phyloP scores from a whole-genome alignment of 495 filamentous ascomycete species.

The Lasiosphaeria miniovina region DNA sequence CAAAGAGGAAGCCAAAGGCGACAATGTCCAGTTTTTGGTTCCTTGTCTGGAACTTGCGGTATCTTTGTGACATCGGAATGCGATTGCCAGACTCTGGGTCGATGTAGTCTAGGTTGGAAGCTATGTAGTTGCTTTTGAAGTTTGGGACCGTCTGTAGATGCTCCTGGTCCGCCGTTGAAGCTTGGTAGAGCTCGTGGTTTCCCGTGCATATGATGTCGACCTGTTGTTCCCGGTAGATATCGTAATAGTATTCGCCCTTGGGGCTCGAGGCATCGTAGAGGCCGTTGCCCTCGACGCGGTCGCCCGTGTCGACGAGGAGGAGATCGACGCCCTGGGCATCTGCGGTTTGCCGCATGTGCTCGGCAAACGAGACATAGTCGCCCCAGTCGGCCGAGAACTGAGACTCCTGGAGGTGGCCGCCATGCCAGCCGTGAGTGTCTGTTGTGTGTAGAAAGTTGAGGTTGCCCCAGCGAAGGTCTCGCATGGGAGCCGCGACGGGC shows the following conservation, averaged over 20 bases:
- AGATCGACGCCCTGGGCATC: constrained; percentile 78
- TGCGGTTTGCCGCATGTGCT: constrained; percentile 73
- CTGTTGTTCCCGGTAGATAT: constrained; percentile 76
- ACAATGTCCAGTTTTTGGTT: constrained; percentile 79
- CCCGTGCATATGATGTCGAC: constrained; percentile 86
- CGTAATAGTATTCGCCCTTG: constrained; percentile 81
- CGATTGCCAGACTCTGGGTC: constrained; percentile 63
- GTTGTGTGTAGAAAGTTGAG: constrained; percentile 95
- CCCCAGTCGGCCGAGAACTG: constrained; percentile 96
- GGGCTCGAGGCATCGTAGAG: constrained; percentile 90
- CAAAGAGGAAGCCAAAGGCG: constrained; percentile 90
- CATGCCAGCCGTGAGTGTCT: constrained; percentile 94
- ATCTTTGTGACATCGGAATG: constrained; percentile 77
- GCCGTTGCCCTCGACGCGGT: constrained; percentile 92
- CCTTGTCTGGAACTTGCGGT: constrained; percentile 83
- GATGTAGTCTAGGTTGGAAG: constrained; percentile 90
- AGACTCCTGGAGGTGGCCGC: constrained; percentile 89
- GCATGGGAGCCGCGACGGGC: constrained; percentile 77
- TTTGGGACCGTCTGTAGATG: constrained; percentile 73
- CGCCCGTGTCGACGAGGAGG: constrained; percentile 88
- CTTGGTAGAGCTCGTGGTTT: constrained; percentile 93
- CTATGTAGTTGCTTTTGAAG: constrained; percentile 72
- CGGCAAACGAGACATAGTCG: constrained; percentile 91
- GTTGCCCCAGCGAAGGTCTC: constrained; percentile 82
- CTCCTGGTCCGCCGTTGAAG: constrained; percentile 70